Conservation (phyloP, 2,329 filamentous ascomycete genomes). For the Cladosporium sp. region DNA sequence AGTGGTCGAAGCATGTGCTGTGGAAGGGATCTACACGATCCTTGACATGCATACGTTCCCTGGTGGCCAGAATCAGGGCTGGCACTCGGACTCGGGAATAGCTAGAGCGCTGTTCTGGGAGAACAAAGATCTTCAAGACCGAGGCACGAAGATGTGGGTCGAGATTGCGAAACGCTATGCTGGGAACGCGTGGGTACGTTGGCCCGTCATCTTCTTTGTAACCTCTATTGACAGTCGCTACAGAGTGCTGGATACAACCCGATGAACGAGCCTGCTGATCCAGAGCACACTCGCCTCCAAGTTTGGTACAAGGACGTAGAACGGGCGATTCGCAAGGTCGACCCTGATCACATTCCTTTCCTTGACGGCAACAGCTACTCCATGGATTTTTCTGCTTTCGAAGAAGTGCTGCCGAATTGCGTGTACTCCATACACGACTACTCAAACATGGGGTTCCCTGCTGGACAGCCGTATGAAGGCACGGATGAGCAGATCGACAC, state of each 20-base stretch:
- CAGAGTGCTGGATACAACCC: constrained; percentile 54
- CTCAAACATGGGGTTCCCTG: constrained; percentile 53
- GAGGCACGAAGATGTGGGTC: constrained; percentile 53
- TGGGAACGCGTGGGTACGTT: constrained; percentile 45
- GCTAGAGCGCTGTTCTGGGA: constrained; percentile 55
- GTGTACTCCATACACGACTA: constrained; percentile 61
- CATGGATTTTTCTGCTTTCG: constrained; percentile 48
- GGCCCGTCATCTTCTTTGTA: not conserved
- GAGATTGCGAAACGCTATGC: constrained; percentile 50
- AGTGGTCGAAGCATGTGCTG: constrained; percentile 52
- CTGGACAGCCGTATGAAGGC: constrained; percentile 46
- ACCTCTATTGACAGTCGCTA: not conserved
- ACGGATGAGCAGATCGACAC: constrained; percentile 47
- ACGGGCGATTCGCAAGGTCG: constrained; percentile 49
- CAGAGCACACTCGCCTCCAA: constrained; percentile 49
- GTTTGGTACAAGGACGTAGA: constrained; percentile 52
- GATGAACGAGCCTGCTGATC: constrained; percentile 55
- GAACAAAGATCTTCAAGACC: constrained; percentile 54
- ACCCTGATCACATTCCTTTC: constrained; percentile 52
- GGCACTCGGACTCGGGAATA: constrained; percentile 53
- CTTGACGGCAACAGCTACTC: constrained; percentile 42
- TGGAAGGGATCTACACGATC: constrained; percentile 54
- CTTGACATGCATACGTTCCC: constrained; percentile 54
- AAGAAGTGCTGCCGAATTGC: constrained; percentile 46
- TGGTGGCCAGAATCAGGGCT: constrained; percentile 54